Base-by-base conservation (phyloP, 2,329 filamentous ascomycete species). In the Parasarocladium wereldwijsianum region DNA sequence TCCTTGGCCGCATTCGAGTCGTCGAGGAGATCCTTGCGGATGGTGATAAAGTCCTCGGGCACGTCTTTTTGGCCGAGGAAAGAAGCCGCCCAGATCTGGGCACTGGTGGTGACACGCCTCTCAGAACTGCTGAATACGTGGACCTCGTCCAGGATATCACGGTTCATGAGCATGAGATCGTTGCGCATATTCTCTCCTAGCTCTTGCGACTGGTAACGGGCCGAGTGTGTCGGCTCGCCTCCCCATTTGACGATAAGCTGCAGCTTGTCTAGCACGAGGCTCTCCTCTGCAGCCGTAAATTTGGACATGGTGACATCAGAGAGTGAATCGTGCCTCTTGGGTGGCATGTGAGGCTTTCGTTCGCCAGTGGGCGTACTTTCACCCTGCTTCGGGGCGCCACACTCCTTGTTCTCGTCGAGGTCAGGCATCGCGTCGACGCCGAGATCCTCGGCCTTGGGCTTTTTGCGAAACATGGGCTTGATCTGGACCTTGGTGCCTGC, bases 221-320 rank as follows among this genome's bases (percentile, higher is more conserved):
- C 92, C 17, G 90, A 93, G 53, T 98, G 92, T 0, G 90, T 98
- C 9, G 92, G 90, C 51, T 98, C 90, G 23, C 90, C 90, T 40
- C 90, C 90, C 92, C 90, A 98, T 49, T 98, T 98, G 54, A 98
- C 90, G 42, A 98, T 92, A 22, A 98, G 69, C 51, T 98, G 90
- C 19, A 98, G 61, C 53, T 98, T 98, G 51, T 98, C 92, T 3
- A 98, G 66, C 2, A 93, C 79, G 28, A 96, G 66, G 44, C 86
- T 85, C 49, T 96, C 85, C 48, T 96, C 90, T 11, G 76, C 84
- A 1, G 90, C 87, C 6, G 87, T 90, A 36, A 93, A 92, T 36
- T 92, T 79, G 14, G 87, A 96, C 59, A 94, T 78, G 1, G 86
- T 94, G 6, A 92, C 73, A 11, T 81, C 87, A 2, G 84, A 86